A percentile compares a stretch with the other conserved stretches of the same genome.
These are phyloP conservation scores for Canavalia gladiata DNA, from an alignment of 306 rosid genomes.

Conservation along the genomic window DNA sequence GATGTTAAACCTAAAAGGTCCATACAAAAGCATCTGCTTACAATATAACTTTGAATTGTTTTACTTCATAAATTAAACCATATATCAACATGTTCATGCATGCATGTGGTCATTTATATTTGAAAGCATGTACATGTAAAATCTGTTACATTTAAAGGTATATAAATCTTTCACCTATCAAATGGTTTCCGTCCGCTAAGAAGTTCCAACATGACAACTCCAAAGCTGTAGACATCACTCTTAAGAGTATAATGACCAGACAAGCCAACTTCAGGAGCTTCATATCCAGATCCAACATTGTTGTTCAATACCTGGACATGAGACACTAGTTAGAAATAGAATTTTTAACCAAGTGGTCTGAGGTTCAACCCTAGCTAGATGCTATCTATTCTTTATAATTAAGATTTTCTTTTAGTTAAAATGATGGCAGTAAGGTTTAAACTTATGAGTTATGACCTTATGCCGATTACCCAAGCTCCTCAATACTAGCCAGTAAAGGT, in stretches of 20 bases:
- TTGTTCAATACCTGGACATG: constrained; percentile 71
- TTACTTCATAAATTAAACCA: background rate
- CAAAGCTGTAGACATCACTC: constrained; percentile 94
- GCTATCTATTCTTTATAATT: background rate
- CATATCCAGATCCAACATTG: constrained; percentile 77
- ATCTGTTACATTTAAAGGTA: background rate
- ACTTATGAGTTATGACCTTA: background rate
- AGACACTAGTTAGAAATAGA: constrained; percentile 42
- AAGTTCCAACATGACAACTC: constrained; percentile 98
- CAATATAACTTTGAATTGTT: background rate
- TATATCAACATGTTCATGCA: constrained; percentile 25
- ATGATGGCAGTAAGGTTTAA: background rate
- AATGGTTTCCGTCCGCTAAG: constrained; percentile 92
- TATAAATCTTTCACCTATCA: constrained; percentile 72
- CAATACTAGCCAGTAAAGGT: background rate
- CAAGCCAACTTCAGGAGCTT: constrained; percentile 89
- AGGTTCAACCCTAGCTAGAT: background rate
- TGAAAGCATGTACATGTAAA: background rate
- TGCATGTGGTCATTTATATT: constrained; percentile 10
- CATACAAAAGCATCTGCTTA: background rate
- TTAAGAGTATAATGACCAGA: constrained; percentile 79
- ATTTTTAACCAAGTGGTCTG: background rate
- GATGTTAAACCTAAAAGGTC: constrained; percentile 28
- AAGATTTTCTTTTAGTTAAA: background rate
- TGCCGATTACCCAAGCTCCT: background rate